These are phyloP conservation scores for Pichia rugopelliculosa DNA, from an alignment of 805 yeast species.

Conservation along the genomic window DNA sequence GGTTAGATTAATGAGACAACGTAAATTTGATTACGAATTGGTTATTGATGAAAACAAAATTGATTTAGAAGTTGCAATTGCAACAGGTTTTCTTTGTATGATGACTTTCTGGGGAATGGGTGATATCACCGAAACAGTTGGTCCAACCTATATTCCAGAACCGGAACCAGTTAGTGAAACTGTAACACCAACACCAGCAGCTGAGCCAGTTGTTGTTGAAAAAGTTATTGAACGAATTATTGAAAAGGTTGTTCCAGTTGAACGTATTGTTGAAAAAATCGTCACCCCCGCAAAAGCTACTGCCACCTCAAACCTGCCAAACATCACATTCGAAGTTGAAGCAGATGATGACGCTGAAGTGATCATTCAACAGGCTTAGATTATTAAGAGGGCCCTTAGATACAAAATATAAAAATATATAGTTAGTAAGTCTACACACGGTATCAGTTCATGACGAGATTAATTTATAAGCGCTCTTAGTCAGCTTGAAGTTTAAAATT, in stretches of 20 bases:
- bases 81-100: slow-evolving; percentile 58
- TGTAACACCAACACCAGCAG: not conserved
- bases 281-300: not conserved
- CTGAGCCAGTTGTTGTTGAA: slow-evolving; percentile 5
- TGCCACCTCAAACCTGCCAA: slow-evolving; percentile 12
- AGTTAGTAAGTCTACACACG: not conserved
- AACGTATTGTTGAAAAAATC: slow-evolving; percentile 4
- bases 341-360: slow-evolving; percentile 27
- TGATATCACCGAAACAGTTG: slow-evolving; percentile 44
- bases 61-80: slow-evolving; percentile 45
- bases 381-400: not conserved
- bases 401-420: not conserved
- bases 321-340: slow-evolving; percentile 25
- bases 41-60: slow-evolving; percentile 40
- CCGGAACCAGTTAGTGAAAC: slow-evolving; percentile 8
- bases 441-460: not conserved
- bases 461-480: not conserved
- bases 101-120: slow-evolving; percentile 62
- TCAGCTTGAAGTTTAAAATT: too few species aligned
- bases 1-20: slow-evolving; percentile 50
- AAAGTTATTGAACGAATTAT: slow-evolving; percentile 10
- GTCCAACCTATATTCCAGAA: slow-evolving; percentile 35
- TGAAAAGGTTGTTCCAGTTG: slow-evolving; percentile 12
- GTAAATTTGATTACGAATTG: slow-evolving; percentile 53
- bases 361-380: slow-evolving; percentile 24